These are phyloP conservation scores for Penicillium brasilianum DNA, from an alignment of 2,329 filamentous ascomycete genomes.

Conservation along the genomic window DNA sequence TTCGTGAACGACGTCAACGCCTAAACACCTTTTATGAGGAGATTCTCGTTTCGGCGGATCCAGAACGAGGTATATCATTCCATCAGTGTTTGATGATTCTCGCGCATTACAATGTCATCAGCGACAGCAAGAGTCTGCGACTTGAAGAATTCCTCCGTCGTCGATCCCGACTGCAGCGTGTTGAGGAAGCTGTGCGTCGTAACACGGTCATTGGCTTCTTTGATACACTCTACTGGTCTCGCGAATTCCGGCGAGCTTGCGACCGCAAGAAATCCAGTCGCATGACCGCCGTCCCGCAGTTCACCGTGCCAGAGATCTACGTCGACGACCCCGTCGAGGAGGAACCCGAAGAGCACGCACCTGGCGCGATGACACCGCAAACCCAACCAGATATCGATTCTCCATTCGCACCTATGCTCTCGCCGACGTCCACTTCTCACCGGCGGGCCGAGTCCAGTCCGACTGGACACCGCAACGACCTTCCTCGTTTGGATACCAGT, in stretches of 20 bases:
- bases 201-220: slow-evolving; percentile 94
- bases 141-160: slow-evolving; percentile 94
- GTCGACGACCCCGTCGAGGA: slow-evolving; percentile 74
- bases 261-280: slow-evolving; percentile 74
- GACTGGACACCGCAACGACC: slow-evolving; percentile 35
- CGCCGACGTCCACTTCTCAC: slow-evolving; percentile 35
- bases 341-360: slow-evolving; percentile 21
- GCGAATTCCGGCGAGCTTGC: slow-evolving; percentile 77
- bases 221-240: slow-evolving; percentile 86
- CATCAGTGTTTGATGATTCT: slow-evolving; percentile 92
- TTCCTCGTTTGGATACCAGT: slow-evolving; percentile 56
- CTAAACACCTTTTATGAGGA: slow-evolving; percentile 98
- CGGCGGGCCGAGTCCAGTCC: slow-evolving; percentile 38
- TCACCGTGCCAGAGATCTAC: slow-evolving; percentile 86
- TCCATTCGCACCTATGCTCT: slow-evolving; percentile 39
- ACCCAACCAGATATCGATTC: slow-evolving; percentile 25
- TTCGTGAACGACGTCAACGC: slow-evolving; percentile 74
- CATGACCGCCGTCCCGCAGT: slow-evolving; percentile 77
- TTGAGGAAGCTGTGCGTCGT: slow-evolving; percentile 91
- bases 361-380: slow-evolving; percentile 31
- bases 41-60: slow-evolving; percentile 89
- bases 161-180: slow-evolving; percentile 84
- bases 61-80: slow-evolving; percentile 87
- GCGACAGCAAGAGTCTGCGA: slow-evolving; percentile 91
- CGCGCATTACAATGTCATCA: slow-evolving; percentile 98